Evolutionary conservation across 139 green algal genomes (phyloP).

Genomic region (Dunaliella primolecta): DNA sequence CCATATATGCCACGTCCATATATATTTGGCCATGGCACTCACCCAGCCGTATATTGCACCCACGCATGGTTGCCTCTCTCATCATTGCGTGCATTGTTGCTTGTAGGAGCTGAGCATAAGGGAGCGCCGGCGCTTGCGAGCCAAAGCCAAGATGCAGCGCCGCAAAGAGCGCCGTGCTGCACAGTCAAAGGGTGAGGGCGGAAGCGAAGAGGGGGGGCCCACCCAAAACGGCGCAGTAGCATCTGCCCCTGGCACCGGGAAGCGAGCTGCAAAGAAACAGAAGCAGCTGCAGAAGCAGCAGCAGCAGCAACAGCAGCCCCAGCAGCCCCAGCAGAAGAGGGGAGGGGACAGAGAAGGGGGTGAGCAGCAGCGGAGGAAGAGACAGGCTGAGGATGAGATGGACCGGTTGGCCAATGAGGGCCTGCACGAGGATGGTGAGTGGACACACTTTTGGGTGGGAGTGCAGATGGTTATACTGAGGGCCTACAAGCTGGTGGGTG

Average conservation of each 20-base stretch:
- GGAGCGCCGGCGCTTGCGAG: not conserved
- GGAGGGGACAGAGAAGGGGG: conserved; percentile 2
- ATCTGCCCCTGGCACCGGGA: conserved; percentile 8
- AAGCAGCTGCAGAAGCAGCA: conserved; percentile 19
- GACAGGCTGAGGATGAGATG: not conserved
- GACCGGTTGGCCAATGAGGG: conserved; percentile 5
- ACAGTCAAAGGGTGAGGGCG: not conserved
- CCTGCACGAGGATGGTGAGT: conserved; percentile 19
- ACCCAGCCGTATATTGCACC: too few relatives aligned
- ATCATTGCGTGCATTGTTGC: not conserved
- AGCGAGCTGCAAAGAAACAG: not conserved
- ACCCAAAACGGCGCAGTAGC: conserved; percentile 5
- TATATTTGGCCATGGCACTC: too few relatives aligned
- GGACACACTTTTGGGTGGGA: not conserved
- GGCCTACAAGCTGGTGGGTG: too few relatives aligned
- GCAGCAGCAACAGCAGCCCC: not conserved
- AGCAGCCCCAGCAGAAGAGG: conserved; percentile 3
- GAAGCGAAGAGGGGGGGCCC: not conserved
- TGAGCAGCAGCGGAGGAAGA: not conserved
- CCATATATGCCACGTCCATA: too few relatives aligned
- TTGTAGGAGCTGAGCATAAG: not conserved
- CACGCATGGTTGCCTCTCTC: too few relatives aligned
- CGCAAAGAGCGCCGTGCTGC: conserved; percentile 4
- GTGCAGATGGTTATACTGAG: too few relatives aligned
- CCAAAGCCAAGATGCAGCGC: conserved; percentile 18